Conservation (phyloP, 108 stramenopile genomes). For the Nitzschia sp. region DNA sequence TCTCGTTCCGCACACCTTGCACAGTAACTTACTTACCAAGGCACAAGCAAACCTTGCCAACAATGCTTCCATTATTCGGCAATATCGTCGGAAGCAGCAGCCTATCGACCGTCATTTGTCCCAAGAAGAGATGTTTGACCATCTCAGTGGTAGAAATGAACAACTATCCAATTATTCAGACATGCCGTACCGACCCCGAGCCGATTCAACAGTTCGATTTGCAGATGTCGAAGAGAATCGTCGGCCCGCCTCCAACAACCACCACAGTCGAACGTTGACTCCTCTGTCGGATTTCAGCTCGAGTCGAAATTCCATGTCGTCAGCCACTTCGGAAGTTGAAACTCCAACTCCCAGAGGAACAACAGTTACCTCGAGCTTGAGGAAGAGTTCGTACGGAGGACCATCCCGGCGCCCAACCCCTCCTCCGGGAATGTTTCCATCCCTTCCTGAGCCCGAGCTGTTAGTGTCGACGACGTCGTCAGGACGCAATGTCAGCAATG, state of each 20-base stretch:
- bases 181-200: slow-evolving; percentile 16
- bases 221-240: slow-evolving; percentile 26
- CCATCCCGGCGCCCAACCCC: background rate
- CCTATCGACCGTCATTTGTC: slow-evolving; percentile 25
- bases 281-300: slow-evolving; percentile 20
- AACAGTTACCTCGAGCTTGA: background rate
- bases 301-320: background rate
- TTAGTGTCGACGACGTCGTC: background rate
- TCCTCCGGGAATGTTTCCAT: background rate
- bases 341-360: background rate
- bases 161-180: background rate
- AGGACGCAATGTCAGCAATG: slow-evolving; percentile 14
- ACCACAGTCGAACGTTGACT: slow-evolving; percentile 10
- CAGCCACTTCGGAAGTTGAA: background rate
- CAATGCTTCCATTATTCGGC: slow-evolving; percentile 44
- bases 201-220: slow-evolving; percentile 45
- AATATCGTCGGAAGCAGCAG: slow-evolving; percentile 36
- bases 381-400: slow-evolving; percentile 12
- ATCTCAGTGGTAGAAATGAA: slow-evolving; percentile 16
- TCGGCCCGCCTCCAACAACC: background rate
- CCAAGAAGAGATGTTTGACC: slow-evolving; percentile 28
- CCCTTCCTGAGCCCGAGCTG: background rate
- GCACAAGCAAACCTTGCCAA: slow-evolving; percentile 38
- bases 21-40: slow-evolving; percentile 39
- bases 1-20: slow-evolving; percentile 42